These are phyloP conservation scores for Fraxinus cuspidata DNA, from an alignment of 257 asterid genomes.

Conservation along the genomic window DNA sequence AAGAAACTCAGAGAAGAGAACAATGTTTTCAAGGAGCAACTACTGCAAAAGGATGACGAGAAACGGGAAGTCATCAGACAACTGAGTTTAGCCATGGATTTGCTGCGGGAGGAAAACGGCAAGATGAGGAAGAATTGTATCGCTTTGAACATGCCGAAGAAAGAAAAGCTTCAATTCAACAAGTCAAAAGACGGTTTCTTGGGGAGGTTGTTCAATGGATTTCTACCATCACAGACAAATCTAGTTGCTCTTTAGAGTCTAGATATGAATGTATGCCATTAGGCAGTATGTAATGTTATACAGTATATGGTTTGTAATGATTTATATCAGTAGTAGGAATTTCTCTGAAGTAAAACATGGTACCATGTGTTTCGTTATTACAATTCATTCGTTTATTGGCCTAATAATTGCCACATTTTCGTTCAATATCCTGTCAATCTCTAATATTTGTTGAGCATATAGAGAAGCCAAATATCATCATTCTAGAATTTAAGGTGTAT, in stretches of 20 bases:
- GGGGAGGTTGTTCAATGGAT: constrained; percentile 58
- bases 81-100: constrained; percentile 68
- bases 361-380: neutral
- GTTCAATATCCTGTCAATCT: neutral
- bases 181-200: constrained; percentile 53
- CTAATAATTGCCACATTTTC: neutral
- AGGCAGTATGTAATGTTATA: constrained; percentile 9
- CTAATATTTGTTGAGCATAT: neutral
- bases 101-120: constrained; percentile 65
- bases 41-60: constrained; percentile 79
- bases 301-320: constrained; percentile 21
- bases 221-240: constrained; percentile 39
- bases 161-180: constrained; percentile 37
- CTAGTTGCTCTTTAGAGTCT: constrained; percentile 40
- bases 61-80: constrained; percentile 87
- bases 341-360: neutral
- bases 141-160: constrained; percentile 38
- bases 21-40: constrained; percentile 46
- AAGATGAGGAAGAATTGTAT: constrained; percentile 44
- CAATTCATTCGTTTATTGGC: neutral
- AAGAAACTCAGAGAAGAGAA: constrained; percentile 60
- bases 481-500: neutral
- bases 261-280: neutral
- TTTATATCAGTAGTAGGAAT: constrained; percentile 10
- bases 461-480: neutral